Conservation (phyloP, 495 filamentous ascomycete species). For the Cercophora samala region DNA sequence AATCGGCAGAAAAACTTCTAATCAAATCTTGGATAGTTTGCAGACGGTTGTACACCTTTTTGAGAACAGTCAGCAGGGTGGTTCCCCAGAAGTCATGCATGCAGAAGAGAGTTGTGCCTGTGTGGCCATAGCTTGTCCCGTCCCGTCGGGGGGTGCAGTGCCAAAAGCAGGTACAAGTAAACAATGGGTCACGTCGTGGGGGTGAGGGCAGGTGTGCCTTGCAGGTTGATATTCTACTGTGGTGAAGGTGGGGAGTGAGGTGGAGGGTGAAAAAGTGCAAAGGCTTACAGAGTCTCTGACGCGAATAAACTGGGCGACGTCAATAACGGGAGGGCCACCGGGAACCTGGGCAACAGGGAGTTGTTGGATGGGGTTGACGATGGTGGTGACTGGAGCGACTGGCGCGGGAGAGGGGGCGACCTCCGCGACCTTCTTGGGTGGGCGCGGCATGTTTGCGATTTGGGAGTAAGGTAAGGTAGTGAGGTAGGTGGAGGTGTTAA, state of each 20-base stretch:
- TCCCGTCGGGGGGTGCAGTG: neutral
- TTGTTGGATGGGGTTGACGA: conserved; percentile 1
- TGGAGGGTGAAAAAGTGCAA: conserved; percentile 10
- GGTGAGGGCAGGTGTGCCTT: neutral
- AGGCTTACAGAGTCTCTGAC: conserved; percentile 51
- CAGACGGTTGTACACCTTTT: conserved; percentile 68
- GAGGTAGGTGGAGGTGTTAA: no score
- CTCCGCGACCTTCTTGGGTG: conserved; percentile 37
- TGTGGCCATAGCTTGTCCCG: neutral
- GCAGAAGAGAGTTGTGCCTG: neutral
- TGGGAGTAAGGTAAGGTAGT: no score
- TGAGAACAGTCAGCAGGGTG: conserved; percentile 27
- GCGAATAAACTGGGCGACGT: conserved; percentile 47
- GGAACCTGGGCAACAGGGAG: conserved; percentile 24
- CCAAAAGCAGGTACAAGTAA: conserved; percentile 1
- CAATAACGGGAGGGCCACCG: conserved; percentile 37
- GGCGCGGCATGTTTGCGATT: conserved; percentile 36
- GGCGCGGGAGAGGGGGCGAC: conserved; percentile 32
- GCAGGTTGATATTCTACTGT: no score
- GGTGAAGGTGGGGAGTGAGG: conserved; percentile 14
- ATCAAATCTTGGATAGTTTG: conserved; percentile 70
- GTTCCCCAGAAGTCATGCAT: conserved; percentile 1
- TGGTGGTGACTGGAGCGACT: conserved; percentile 10
- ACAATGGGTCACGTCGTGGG: neutral
- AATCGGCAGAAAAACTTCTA: conserved; percentile 70